Percentiles rank a stretch among this genome's conserved stretches.
Conservation (phyloP, 352 stramenopile genomes). For the Phytophthora capsici region DNA sequence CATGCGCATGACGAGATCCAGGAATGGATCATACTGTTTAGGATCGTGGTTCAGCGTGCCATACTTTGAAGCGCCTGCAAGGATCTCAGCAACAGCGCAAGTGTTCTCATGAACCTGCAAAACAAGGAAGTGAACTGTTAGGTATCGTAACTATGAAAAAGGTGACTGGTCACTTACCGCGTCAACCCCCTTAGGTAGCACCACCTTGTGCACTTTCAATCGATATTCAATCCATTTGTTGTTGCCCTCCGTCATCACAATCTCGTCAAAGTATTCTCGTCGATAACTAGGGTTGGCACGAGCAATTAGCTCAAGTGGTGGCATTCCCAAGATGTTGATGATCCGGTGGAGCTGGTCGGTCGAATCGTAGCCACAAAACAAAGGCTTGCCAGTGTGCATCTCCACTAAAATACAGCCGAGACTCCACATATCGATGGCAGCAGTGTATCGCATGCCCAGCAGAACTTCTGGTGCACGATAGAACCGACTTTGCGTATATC, state of each 20-base stretch:
- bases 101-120: conserved; percentile 42
- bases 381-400: conserved; percentile 98
- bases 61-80: conserved; percentile 57
- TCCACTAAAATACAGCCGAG: conserved; percentile 93
- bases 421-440: conserved; percentile 91
- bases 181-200: conserved; percentile 39
- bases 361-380: conserved; percentile 97
- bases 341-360: conserved; percentile 98
- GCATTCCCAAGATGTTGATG: conserved; percentile 94
- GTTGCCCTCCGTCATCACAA: conserved; percentile 60
- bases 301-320: conserved; percentile 92
- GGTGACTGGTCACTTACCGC: conserved; percentile 36
- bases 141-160: background rate
- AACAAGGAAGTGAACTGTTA: conserved; percentile 16
- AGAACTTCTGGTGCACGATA: conserved; percentile 94
- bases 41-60: conserved; percentile 67
- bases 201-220: conserved; percentile 68
- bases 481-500: conserved; percentile 98
- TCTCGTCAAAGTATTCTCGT: conserved; percentile 94
- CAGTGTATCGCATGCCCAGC: conserved; percentile 81
- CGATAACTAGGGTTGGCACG: conserved; percentile 81
- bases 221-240: conserved; percentile 67
- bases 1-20: conserved; percentile 95
- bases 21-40: conserved; percentile 92
- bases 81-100: conserved; percentile 62